A percentile compares a stretch with the other conserved stretches of the same genome.
These are phyloP conservation scores for Luffa acutangula DNA, from an alignment of 306 rosid genomes.

Conservation along the genomic window DNA sequence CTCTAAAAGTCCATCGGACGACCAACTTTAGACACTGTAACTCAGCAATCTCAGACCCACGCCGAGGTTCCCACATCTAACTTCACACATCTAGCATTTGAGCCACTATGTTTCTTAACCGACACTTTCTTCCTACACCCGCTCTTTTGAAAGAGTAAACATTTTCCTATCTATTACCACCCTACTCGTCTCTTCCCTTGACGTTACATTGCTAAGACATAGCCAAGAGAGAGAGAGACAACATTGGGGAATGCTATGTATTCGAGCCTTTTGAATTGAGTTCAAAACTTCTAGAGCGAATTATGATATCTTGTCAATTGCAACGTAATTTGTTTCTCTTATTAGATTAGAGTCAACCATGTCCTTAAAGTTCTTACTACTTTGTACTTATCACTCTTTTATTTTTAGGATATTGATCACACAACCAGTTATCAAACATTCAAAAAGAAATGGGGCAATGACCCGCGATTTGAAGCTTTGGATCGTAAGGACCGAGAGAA, in stretches of 20 bases:
- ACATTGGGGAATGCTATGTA: neutral
- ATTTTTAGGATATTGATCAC: conserved; percentile 60
- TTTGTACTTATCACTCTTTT: neutral
- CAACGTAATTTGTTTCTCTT: neutral
- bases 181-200: no score
- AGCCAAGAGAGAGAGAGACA: no score
- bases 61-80: no score
- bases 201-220: no score
- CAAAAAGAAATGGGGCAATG: conserved; percentile 83
- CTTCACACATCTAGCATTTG: no score
- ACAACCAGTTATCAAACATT: conserved; percentile 60
- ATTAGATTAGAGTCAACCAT: neutral
- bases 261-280: neutral
- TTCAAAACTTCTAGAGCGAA: neutral
- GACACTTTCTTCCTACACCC: no score
- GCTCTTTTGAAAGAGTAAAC: no score
- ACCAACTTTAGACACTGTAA: no score
- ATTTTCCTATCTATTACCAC: no score
- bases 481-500: conserved; percentile 94
- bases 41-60: no score
- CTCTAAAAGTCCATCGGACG: no score
- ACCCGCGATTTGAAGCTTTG: conserved; percentile 76
- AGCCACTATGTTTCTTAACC: no score
- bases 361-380: neutral
- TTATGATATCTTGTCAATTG: neutral